Evolutionary conservation across 345 rosid species (phyloP).

Genomic region (Citropsis articulata): DNA sequence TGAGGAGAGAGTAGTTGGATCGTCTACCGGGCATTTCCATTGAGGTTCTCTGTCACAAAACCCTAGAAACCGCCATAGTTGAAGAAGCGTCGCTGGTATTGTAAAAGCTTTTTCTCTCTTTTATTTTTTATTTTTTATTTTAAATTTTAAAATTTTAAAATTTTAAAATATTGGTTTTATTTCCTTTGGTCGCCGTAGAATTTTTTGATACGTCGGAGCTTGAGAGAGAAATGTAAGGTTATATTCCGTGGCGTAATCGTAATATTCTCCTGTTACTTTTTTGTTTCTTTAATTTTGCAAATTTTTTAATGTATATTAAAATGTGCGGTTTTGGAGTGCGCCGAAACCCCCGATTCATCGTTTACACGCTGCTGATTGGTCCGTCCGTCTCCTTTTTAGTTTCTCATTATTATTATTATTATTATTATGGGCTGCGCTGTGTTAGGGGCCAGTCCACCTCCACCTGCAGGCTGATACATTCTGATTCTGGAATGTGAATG

Average conservation of each 20-base stretch:
- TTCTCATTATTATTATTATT: too few species aligned
- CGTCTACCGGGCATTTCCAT: conserved; percentile 92
- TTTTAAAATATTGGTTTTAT: neutral
- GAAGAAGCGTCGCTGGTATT: conserved; percentile 26
- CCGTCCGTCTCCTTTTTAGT: neutral
- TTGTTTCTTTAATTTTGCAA: neutral
- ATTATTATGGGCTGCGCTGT: too few species aligned
- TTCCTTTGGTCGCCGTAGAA: conserved; percentile 32
- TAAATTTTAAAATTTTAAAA: neutral
- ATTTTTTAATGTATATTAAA: neutral
- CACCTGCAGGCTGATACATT: neutral
- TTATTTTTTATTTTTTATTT: conserved; percentile 27
- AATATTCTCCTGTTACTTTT: conserved; percentile 2
- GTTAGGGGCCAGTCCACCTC: too few species aligned
- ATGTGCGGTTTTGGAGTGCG: neutral
- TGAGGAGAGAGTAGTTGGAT: conserved; percentile 82
- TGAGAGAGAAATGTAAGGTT: conserved; percentile 23
- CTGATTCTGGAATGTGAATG: neutral
- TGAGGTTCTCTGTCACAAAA: conserved; percentile 28
- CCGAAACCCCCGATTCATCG: neutral
- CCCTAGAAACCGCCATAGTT: conserved; percentile 52
- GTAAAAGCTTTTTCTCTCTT: neutral
- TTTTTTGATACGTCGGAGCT: conserved; percentile 26
- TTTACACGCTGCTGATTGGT: conserved; percentile 15
- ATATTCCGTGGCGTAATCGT: conserved; percentile 28